Base-by-base conservation (phyloP, 805 yeast species). In the Kazachstania bromeliacearum region DNA sequence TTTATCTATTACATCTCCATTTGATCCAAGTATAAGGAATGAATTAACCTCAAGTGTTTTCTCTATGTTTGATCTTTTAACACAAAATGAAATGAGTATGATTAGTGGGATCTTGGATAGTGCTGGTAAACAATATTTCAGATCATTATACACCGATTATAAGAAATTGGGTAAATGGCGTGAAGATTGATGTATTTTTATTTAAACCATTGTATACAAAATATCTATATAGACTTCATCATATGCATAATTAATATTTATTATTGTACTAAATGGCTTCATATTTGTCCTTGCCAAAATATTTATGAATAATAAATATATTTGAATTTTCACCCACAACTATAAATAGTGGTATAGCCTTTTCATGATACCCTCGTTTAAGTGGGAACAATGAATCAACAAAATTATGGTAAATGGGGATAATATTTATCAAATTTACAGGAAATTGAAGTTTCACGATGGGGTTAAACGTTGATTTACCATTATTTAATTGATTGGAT, bases 91-190 rank as follows among this genome's bases (percentile, higher is more conserved):
- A 46, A 59, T 87, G 36, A 70, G 67, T 35, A 55, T 75, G 23
- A 69, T 80, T 15, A 82, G 73, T 50, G 67, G 77, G 3, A 68
- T 78, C 5, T 59, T 87, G 47, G 95, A 89, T 46, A 53, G 62
- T 16, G 72, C 82, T 27, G 81, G 92, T 4, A 72, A 84, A 46
- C 67, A 76, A 2, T 75, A 78, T 47, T 80, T 77, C 65, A 77
- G 70, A 50, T 64, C 73, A 0, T 50, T 88, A 28, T 85, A 82
- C 48, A 73, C 73, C 6, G 84, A 80, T 43, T 89, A 85, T 62
- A 75, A 73, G 53, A 77, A 70, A 51, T 69, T 67, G 41, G 96
- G 95, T 33, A 83, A 81, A 57, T 88, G 96, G 96, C 73, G 63
- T 39, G 85, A 75, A 42, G 70, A 68, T 33, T 73, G 54, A 30